These are phyloP conservation scores for Boletellus deceptivus DNA, from an alignment of 1,284 basidiomycete species.

Conservation along the genomic window DNA sequence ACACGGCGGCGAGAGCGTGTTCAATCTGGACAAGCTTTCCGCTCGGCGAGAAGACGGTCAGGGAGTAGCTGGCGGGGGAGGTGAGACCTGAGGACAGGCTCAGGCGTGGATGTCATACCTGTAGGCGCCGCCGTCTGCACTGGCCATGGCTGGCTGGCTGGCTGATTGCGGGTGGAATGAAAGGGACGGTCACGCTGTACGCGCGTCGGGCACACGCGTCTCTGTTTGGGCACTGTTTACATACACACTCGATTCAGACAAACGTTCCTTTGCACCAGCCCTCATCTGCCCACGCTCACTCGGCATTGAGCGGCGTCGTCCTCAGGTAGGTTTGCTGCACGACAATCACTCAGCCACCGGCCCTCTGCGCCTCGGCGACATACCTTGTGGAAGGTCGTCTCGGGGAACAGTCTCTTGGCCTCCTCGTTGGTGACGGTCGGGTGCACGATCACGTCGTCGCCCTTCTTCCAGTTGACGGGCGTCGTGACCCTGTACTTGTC, in stretches of 20 bases:
- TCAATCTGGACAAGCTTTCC: conserved; percentile 99
- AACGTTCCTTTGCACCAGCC: background rate
- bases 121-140: conserved; percentile 77
- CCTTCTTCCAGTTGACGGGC: conserved; percentile 93
- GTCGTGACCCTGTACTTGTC: conserved; percentile 88
- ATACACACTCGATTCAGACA: conserved; percentile 11
- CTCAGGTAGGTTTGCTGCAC: conserved; percentile 65
- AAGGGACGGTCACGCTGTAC: conserved; percentile 25
- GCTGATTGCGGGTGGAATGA: conserved; percentile 12
- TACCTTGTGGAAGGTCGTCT: conserved; percentile 68
- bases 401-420: conserved; percentile 85
- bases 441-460: conserved; percentile 94
- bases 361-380: conserved; percentile 11
- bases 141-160: conserved; percentile 55
- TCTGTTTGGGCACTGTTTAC: conserved; percentile 24
- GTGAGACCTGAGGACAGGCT: conserved; percentile 21
- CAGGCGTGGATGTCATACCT: conserved; percentile 45
- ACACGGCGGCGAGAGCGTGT: conserved; percentile 96
- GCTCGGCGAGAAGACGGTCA: conserved; percentile 98
- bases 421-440: conserved; percentile 85
- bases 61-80: conserved; percentile 75
- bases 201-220: conserved; percentile 34
- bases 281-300: conserved; percentile 26
- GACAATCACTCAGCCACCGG: conserved; percentile 6
- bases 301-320: conserved; percentile 60